Base-by-base conservation (phyloP, 768 basidiomycete species). In the Tephrocybe sp. region DNA sequence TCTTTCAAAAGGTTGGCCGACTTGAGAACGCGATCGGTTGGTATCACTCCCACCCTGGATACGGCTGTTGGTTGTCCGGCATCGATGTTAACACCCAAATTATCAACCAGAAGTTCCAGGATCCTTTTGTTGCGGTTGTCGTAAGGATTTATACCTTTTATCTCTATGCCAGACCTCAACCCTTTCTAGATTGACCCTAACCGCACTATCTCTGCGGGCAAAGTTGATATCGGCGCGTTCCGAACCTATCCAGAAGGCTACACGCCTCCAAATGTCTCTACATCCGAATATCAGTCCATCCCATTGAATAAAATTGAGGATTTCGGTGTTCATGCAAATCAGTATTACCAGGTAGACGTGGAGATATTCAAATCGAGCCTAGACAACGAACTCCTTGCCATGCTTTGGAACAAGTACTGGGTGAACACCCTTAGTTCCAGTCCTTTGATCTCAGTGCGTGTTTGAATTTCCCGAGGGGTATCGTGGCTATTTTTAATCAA, bases 381-480 rank as follows among this genome's bases (percentile, higher is more conserved):
- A 44, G 97, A 99, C 65, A 85, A 84, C 26, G 85, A 94, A 61
- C 72, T 99, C 2, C 76, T 99, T 38, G 90, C 89, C 17, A 71
- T 95, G 63, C 70, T 99, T 48, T 98, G 96, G 96, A 98, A 99
- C 71, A 98, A 98, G 70, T 99, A 99, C 61, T 99, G 97, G 97
- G 92, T 97, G 20, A 94, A 94, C 61, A 99, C 97, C 2, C 75
- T 99, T 34, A 92, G 90, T 60, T 91, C 92, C 63, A 96, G 92
- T 62, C 88, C 94, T 4, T 68, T 98, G 42, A 88, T 98, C 45
- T 93, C 93, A 17, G 96, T 98, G 51, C 66, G 26, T 32, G 11
- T 33, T 42, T n/a, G n/a, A 14, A 17, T 33, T 30, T 1, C n/a
- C n/a, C 8, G 30, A 39, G 48, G 34, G 47, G 6, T 43, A 5